Conservation (phyloP, 2,329 filamentous ascomycete species). For the Trichoderma asperellum region DNA sequence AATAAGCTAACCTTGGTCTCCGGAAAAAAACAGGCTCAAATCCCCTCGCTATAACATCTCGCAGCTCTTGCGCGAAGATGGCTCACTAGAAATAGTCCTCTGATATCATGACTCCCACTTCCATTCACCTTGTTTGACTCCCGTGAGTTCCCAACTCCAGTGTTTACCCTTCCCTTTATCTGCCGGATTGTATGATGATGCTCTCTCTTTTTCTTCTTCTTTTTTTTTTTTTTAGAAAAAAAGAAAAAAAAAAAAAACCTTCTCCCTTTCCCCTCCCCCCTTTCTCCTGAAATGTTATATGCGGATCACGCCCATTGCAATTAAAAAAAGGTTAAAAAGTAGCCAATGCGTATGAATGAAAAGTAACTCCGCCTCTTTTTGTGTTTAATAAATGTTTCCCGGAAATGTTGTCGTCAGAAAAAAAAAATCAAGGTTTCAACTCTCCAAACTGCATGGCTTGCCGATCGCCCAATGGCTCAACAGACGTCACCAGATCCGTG, state of each 20-base stretch:
- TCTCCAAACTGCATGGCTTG: conserved; percentile 21
- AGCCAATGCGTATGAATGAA: background rate
- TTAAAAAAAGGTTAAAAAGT: background rate
- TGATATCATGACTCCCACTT: conserved; percentile 1
- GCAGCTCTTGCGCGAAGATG: conserved; percentile 39
- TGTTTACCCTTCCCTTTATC: background rate
- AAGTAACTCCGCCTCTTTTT: background rate
- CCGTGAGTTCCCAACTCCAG: conserved; percentile 25
- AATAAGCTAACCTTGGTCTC: background rate
- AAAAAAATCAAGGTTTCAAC: background rate
- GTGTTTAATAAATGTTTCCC: background rate
- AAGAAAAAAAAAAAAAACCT: background rate
- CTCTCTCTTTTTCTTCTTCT: background rate
- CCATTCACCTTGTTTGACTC: background rate
- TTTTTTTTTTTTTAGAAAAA: too few relatives aligned
- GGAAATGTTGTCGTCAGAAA: background rate
- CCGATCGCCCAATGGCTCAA: conserved; percentile 37
- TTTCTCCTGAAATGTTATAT: conserved; percentile 8
- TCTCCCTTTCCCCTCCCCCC: background rate
- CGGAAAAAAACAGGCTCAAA: conserved; percentile 34
- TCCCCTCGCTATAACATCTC: conserved; percentile 42
- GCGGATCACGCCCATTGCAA: conserved; percentile 4
- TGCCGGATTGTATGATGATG: conserved; percentile 3
- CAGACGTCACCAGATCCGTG: conserved; percentile 62
- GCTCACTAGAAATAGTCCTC: conserved; percentile 39